Conservation (phyloP, 306 rosid species). For the Rosa lucieae region DNA sequence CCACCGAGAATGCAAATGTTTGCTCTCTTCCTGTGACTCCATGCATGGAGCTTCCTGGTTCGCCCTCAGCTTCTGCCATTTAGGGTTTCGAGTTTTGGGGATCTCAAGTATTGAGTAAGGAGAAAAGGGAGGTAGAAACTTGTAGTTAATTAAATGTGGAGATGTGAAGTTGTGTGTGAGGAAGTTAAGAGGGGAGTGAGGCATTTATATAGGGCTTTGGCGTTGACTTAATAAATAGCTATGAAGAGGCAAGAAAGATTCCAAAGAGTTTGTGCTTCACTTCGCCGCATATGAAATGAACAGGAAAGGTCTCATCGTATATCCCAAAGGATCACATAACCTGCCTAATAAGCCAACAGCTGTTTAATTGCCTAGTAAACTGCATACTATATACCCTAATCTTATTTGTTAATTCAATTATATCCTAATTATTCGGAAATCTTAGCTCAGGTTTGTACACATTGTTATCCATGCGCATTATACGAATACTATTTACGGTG, state of each 20-base stretch:
- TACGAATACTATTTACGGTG: not conserved
- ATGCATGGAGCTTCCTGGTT: conserved; percentile 96
- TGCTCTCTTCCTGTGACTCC: conserved; percentile 87
- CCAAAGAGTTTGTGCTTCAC: conserved; percentile 9
- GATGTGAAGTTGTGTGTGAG: conserved; percentile 12
- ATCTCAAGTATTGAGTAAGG: not conserved
- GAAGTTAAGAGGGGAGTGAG: not conserved
- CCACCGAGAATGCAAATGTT: conserved; percentile 56
- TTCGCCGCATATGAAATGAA: conserved; percentile 57
- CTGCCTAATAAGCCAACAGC: conserved; percentile 13
- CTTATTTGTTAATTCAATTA: not conserved
- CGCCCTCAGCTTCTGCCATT: conserved; percentile 49
- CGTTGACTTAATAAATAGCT: conserved; percentile 42
- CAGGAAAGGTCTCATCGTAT: conserved; percentile 42
- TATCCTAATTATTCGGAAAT: not conserved
- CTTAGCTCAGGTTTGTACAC: not conserved
- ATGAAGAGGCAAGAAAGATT: conserved; percentile 32
- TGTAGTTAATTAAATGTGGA: not conserved
- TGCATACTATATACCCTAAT: not conserved
- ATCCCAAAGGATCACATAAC: conserved; percentile 64
- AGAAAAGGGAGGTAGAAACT: not conserved
- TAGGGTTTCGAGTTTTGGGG: too few relatives aligned
- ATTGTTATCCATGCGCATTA: not conserved
- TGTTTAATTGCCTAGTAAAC: not conserved
- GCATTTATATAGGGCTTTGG: conserved; percentile 40